Evolutionary conservation across 1,139 yeast genomes (phyloP), one percentile per base, ranked within the genome.

Genomic region (Yamadazyma mexicana): DNA sequence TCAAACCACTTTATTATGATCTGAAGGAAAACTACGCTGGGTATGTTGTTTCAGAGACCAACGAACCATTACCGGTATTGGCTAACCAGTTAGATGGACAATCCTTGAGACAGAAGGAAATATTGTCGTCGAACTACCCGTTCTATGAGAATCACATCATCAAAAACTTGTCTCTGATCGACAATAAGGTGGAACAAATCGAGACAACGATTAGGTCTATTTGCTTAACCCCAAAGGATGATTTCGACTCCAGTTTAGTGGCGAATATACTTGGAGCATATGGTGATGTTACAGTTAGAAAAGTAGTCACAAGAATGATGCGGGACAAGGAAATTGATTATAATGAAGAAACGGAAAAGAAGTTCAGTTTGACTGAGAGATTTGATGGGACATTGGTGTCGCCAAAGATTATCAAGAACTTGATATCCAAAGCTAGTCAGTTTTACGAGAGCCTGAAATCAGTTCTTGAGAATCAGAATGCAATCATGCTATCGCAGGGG

Each of bases 351-450:
- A 64, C 74, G 0, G 66, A 67, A 31, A 65, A 73, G 9, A 75
- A 78, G 42, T 83, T 82, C 49, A 59, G 66, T 5, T 60, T 86
- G 31, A 77, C 87, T 1, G 95, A 86, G 20, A 73, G 66, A 43
- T 70, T 83, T 28, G 58, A 69, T 40, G 60, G 61, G 32, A 43
- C 72, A 4, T 51, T 81, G 15, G 65, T 64, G 11, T 65, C 68
- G 33, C 66, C 69, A 39, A 56, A 73, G 5, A 69, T 74, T 31
- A 57, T 59, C 6, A 39, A 50, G 1, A 56, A 62, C 16, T 69
- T 79, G 42, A 64, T 82, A 40, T 56, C 62, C 11, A 70, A 69
- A 37, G 77, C 85, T 1, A 54, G 73, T 0, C 50, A 50, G 10
- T 77, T 82, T 48, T 66, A 65, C 34, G 64, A 64, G 3, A 53